Base-by-base conservation (phyloP, 2,329 filamentous ascomycete species). In the Chaetomiaceae sp. region DNA sequence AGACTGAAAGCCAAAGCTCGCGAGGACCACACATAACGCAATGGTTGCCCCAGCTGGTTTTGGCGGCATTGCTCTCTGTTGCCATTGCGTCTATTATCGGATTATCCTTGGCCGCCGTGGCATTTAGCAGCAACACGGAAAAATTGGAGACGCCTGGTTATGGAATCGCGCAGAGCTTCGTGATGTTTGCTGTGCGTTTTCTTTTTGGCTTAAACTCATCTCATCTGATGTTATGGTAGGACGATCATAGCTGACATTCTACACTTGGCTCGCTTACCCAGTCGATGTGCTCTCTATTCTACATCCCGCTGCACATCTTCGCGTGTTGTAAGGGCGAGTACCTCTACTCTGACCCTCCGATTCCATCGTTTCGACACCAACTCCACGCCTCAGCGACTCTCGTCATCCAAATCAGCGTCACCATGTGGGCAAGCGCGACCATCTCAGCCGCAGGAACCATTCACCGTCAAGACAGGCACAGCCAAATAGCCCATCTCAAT, bases 301-400 rank as follows among this genome's bases (percentile, higher is more conserved):
- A 70, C 48, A 56, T 69, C 32, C 44, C 51, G n/a, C 54, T 69
- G 3, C 65, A 71, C 41, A 11, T 66, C n/a, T 44, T 63, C 9
- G 65, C 67, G 0, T 61, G 67, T 1, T 48, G 56, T 8, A 59
- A 55, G 14, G 61, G 62, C 9, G 56, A 61, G 29, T 45, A 55
- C 8, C 59, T 65, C 32, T 54, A 54, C 38, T 32, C 53, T 30
- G 33, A 47, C 34, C 47, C 58, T 23, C 60, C 60, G 13, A 47
- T 53, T 1, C 62, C 62, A 8, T 51, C 61, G 2, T 55, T 63
- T 11, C 62, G 64, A n/a, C 61, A 65, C 16, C 64, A 64, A 5
- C 58, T 70, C 7, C 65, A 70, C 32, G 64, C 67, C 7, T 65
- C 61, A 52, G 59, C 63, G 29, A 54, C 64, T 38, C 60, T 69